phyloP scores from a whole-genome alignment of 768 basidiomycete genomes.

The Phylloporus sp. region DNA sequence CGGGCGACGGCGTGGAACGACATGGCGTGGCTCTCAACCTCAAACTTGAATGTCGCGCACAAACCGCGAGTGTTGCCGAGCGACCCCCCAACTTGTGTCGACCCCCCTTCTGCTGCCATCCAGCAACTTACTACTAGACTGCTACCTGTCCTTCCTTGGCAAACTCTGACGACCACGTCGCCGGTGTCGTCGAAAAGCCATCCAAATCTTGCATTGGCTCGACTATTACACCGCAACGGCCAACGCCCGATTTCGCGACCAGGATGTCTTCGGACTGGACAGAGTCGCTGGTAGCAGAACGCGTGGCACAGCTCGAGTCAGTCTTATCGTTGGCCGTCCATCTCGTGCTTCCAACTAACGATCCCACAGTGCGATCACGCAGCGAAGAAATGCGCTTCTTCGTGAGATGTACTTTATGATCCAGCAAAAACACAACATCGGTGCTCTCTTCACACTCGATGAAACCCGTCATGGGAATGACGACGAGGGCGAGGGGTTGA shows the following conservation, averaged over 20 bases:
- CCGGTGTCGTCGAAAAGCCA: not conserved
- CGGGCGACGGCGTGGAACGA: conserved; percentile 14
- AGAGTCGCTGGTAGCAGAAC: conserved; percentile 37
- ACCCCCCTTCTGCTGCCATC: conserved; percentile 4
- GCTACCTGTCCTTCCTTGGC: not conserved
- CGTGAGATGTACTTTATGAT: conserved; percentile 68
- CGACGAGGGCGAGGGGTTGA: conserved; percentile 38
- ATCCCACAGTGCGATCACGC: conserved; percentile 49
- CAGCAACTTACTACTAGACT: too few species aligned
- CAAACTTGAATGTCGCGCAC: not conserved
- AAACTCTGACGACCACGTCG: conserved; percentile 7
- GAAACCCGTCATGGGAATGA: conserved; percentile 30
- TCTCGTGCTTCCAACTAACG: not conserved
- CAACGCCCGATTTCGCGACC: conserved; percentile 1
- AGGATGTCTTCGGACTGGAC: conserved; percentile 24
- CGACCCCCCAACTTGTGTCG: conserved; percentile 8
- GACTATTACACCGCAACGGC: not conserved
- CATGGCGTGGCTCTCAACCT: conserved; percentile 4
- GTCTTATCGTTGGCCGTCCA: conserved; percentile 1
- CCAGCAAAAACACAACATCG: conserved; percentile 44
- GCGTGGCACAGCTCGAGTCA: conserved; percentile 32
- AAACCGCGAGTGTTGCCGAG: not conserved
- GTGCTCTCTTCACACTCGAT: conserved; percentile 34
- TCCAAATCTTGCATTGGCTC: not conserved
- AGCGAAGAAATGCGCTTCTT: conserved; percentile 65